Percentiles rank a stretch among this genome's conserved stretches.
Evolutionary conservation across 441 rosid genomes (phyloP).

Genomic region (Bocquillonia castaneifolia): DNA sequence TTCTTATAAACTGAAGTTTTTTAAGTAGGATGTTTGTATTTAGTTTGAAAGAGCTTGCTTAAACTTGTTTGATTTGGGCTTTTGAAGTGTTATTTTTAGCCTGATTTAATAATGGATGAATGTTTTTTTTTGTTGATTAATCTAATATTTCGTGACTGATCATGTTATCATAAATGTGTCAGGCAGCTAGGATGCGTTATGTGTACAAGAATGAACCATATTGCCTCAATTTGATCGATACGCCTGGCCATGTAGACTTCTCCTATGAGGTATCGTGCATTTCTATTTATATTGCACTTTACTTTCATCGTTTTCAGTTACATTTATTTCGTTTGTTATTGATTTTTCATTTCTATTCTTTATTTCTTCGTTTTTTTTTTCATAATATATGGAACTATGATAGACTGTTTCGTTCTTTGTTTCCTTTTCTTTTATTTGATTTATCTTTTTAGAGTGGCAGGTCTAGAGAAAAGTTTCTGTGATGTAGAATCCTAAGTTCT

Average conservation of each 20-base stretch:
- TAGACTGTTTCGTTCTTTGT: too few species aligned
- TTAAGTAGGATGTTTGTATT: too few species aligned
- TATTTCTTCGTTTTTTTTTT: background rate
- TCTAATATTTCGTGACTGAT: conserved; percentile 1
- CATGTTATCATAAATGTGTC: conserved; percentile 24
- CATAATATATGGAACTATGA: background rate
- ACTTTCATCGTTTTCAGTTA: background rate
- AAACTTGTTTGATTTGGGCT: background rate
- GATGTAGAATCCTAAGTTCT: too few species aligned
- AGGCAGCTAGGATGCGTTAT: conserved; percentile 98
- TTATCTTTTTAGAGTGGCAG: too few species aligned
- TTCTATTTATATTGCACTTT: background rate
- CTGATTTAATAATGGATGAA: too few species aligned
- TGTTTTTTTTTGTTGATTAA: background rate
- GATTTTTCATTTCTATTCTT: too few species aligned
- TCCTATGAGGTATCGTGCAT: conserved; percentile 69
- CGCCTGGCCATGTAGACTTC: conserved; percentile 97
- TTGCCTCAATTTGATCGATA: conserved; percentile 89
- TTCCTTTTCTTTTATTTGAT: too few species aligned
- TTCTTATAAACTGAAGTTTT: too few species aligned
- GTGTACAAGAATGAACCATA: conserved; percentile 54
- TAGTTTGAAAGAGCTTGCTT: background rate
- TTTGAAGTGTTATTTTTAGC: background rate
- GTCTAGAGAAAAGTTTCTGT: too few species aligned
- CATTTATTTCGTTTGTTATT: background rate